Evolutionary conservation across 2,329 filamentous ascomycete species (phyloP), one percentile per base, ranked within the genome.

Genomic region (Venturia asperata): DNA sequence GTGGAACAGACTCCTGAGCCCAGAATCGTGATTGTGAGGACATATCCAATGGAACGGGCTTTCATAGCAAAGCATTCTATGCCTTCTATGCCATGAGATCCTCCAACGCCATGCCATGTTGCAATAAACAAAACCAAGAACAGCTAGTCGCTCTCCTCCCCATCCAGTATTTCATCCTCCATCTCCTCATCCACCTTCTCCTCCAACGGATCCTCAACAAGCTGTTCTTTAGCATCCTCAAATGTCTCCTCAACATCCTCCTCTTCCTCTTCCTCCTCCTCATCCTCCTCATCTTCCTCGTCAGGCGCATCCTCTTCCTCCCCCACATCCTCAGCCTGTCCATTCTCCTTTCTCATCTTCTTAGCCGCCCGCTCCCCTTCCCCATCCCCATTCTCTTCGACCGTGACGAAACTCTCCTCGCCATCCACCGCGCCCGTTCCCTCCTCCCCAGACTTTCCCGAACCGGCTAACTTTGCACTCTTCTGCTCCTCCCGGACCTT

Each of bases 401-500:
- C 83, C 1, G 79, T 76, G 5, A 78, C 77, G 52, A 80, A 77
- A 61, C 80, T 79, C 11, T 76, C 77, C 24, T 77, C 78, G 1
- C 78, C 81, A 5, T 75, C 77, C 5, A 72, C 75, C 72, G 74
- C 71, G 5, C 70, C 74, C 30, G 72, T 67, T 62, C 68, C 67
- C 21, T 68, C 68, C 19, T 66, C 67, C 15, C 34, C 67, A 39
- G 66, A 70, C n/a, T 69, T 64, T 63, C 67, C 68, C 58, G 66
- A 67, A 47, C 62, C 67, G 17, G 64, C 63, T 27, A 72, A 72
- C 64, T 73, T 76, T 75, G 88, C 90, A 64, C 86, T 84, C 64
- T 66, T 66, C 60, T 62, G 45, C 58, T 66, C 65, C 24, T 85
- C 87, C 43, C 86, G 85, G 21, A 87, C 83, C 70, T 87, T 89